Base-by-base conservation (phyloP, 1,284 basidiomycete genomes). In the Cryptococcus sp. region DNA sequence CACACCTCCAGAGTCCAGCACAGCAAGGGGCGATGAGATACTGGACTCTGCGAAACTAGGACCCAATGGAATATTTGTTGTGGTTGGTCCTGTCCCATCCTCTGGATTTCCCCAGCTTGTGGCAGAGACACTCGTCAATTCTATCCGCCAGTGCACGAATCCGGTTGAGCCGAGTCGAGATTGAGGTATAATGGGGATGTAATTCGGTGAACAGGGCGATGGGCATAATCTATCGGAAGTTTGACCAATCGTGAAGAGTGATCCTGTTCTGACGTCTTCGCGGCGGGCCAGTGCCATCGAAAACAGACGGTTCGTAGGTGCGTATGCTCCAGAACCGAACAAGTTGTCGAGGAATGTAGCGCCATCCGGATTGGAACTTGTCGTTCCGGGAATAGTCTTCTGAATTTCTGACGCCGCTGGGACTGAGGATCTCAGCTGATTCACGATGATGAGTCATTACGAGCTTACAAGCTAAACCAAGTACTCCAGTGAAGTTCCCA, bases 341-440 rank as follows among this genome's bases (percentile, higher is more conserved):
- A 76, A 48, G 46, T 76, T 76, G 54, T 76, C 74, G 13, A 76
- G 67, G 52, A 74, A 74, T 0, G 72, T 73, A 9, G 74, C 74
- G 13, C 74, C 74, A 51, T 76, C 74, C 7, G 74, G 72, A 28
- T 63, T 55, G 4, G 70, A 70, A 5, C 62, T 56, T 1, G 73
- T 74, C 1, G 69, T 69, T 25, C 73, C 74, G 7, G 70, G 67
- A 19, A 76, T 70, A 4, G 57, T 46, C 10, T 53, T 50, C 11
- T 61, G 53, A 47, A 76, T 74, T 44, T 67, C 48, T 1, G 74
- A 76, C 49, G 69, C 69, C 10, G 67, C 73, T 0, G 73, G 72
- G 21, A 73, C 60, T 67, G 47, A 32, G 40, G 18, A 1, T n/a
- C n/a, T 51, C 47, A 57, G 47, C 25, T 11, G 1, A 18, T 25